Base-by-base conservation (phyloP, 768 basidiomycete genomes). In the Leccinum olivaceopallidum region DNA sequence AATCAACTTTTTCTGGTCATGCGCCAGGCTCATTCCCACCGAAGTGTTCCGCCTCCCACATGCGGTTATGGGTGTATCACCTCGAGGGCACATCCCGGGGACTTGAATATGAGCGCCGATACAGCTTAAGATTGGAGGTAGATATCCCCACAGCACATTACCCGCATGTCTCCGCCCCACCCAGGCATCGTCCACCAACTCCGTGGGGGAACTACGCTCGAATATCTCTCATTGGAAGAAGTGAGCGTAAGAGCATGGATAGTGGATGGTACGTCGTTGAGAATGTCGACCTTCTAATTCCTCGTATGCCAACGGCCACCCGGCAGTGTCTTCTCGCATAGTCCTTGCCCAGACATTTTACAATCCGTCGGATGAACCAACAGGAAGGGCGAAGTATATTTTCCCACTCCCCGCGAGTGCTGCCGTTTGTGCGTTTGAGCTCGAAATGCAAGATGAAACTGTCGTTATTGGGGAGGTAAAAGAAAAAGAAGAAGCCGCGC, bases 321-420 rank as follows among this genome's bases (percentile, higher is more conserved):
- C 1, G 3, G 44, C 34, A 83, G 81, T 79, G 0, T 78, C 81
- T n/a, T 80, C 80, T 2, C 74, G 75, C 18, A 73, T 82, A 1
- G 71, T 76, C 2, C 63, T 84, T 42, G 62, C 63, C 1, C 82
- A 83, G 56, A 69, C 67, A 0, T 84, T 77, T 67, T 67, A 55
- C 16, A 84, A 84, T 60, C 63, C 74, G 0, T 72, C 73, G 4
- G 67, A 71, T 9, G 63, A 60, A 42, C 66, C 76, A 2, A 84
- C 83, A 0, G 68, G 70, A 44, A 73, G 79, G 51, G 83, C 81
- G 28, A 78, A 81, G 34, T 88, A 86, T 67, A 75, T 79, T 42
- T 87, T 88, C 62, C 85, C 86, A 10, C 77, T 87, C 5, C 86
- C 86, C 0, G 81, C 79, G 1, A 75, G 74, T 34, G 81, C 81